Percentiles rank a stretch among this genome's conserved stretches.
These are phyloP conservation scores for Pseudonectria buxi DNA, from an alignment of 2,329 filamentous ascomycete species.

Conservation along the genomic window DNA sequence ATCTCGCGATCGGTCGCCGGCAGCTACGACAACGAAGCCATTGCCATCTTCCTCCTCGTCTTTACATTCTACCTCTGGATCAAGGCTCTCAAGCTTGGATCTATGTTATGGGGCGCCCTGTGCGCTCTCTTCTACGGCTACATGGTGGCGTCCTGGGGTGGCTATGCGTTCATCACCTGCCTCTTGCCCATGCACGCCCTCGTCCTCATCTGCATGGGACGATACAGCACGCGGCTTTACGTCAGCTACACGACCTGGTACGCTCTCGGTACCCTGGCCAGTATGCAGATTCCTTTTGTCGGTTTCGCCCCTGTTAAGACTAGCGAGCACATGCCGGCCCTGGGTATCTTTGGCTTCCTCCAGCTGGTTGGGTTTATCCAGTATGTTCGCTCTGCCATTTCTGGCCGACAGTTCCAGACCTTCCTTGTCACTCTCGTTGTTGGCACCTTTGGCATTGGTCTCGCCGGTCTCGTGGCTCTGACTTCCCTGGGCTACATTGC, in stretches of 20 bases:
- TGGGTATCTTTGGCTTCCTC: slow-evolving; percentile 91
- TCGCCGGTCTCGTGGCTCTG: slow-evolving; percentile 73
- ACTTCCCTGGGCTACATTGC: slow-evolving; percentile 89
- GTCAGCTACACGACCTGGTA: slow-evolving; percentile 99
- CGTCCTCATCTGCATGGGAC: slow-evolving; percentile 91
- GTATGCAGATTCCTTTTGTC: slow-evolving; percentile 99
- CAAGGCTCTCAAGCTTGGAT: slow-evolving; percentile 93
- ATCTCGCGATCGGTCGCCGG: slow-evolving; percentile 96
- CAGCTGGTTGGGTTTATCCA: slow-evolving; percentile 91
- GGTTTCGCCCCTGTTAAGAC: slow-evolving; percentile 94
- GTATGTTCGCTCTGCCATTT: slow-evolving; percentile 80
- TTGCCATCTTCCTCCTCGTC: slow-evolving; percentile 96
- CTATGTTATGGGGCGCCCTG: slow-evolving; percentile 91
- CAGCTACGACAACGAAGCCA: slow-evolving; percentile 99
- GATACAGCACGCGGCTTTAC: slow-evolving; percentile 89
- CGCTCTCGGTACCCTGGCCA: slow-evolving; percentile 86
- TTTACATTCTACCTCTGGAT: slow-evolving; percentile 99
- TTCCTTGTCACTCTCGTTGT: slow-evolving; percentile 73
- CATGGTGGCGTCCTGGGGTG: slow-evolving; percentile 99
- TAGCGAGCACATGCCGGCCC: slow-evolving; percentile 96
- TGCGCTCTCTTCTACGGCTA: slow-evolving; percentile 97
- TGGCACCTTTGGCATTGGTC: slow-evolving; percentile 63
- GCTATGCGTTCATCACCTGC: slow-evolving; percentile 99
- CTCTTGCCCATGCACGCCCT: slow-evolving; percentile 90
- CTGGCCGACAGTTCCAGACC: slow-evolving; percentile 89